phyloP scores from a whole-genome alignment of 352 stramenopile species.

The Phytophthora nicotianae region DNA sequence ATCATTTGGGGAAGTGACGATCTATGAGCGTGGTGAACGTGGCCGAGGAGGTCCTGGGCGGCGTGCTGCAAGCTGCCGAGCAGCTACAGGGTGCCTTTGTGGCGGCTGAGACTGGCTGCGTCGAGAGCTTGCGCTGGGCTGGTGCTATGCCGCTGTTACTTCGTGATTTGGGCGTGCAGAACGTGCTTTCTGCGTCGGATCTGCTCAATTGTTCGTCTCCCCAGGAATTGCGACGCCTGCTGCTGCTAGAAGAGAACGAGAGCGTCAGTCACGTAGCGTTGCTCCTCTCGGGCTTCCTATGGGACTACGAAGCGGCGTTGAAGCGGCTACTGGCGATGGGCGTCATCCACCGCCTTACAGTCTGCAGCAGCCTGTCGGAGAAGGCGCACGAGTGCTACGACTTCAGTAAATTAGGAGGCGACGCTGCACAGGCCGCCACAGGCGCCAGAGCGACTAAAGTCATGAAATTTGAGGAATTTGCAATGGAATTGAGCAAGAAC shows the following conservation, averaged over 20 bases:
- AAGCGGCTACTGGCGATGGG: constrained; percentile 41
- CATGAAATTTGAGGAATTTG: constrained; percentile 66
- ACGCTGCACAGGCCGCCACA: constrained; percentile 2
- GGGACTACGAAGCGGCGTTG: constrained; percentile 58
- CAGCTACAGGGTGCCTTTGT: constrained; percentile 55
- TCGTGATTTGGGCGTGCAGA: constrained; percentile 58
- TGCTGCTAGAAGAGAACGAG: constrained; percentile 24
- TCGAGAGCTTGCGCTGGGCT: constrained; percentile 71
- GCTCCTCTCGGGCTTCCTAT: constrained; percentile 62
- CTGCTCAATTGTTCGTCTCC: constrained; percentile 37
- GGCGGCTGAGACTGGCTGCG: constrained; percentile 54
- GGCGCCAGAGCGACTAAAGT: constrained; percentile 16
- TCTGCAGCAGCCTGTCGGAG: constrained; percentile 75
- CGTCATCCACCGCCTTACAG: constrained; percentile 47
- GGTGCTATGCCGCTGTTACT: constrained; percentile 71
- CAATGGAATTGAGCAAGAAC: constrained; percentile 29
- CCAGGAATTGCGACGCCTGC: constrained; percentile 24
- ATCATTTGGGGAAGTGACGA: background rate
- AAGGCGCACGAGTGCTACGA: constrained; percentile 73
- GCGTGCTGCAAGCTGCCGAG: constrained; percentile 62
- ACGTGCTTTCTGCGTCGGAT: constrained; percentile 47
- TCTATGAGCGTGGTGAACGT: constrained; percentile 53
- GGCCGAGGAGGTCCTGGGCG: constrained; percentile 57
- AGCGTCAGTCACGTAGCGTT: constrained; percentile 54
- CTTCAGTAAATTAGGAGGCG: constrained; percentile 32